Base-by-base conservation (phyloP, 2,329 filamentous ascomycete species). In the Pestalotiopsis sp. region DNA sequence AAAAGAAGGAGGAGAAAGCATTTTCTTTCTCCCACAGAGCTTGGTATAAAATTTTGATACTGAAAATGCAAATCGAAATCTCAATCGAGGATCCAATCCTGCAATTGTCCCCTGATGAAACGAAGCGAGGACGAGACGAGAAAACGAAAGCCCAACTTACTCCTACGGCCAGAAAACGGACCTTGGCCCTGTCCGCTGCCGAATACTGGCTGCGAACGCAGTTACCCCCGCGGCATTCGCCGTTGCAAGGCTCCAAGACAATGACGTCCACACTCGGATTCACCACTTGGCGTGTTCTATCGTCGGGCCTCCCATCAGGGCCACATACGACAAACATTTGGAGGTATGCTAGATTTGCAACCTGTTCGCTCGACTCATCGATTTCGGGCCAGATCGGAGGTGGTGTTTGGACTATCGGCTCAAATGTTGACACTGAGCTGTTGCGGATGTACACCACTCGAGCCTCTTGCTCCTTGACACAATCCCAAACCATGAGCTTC, bases 391-490 rank as follows among this genome's bases (percentile, higher is more conserved):
- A 79, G 9, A 61, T 58, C 6, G 76, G 75, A 14, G 57, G 57
- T 23, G 67, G 69, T 36, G 74, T 78, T 41, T 78, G 75, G 25
- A 75, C 64, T 52, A 71, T 55, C 57, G 52, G 27, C 6, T 38
- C 60, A 13, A 64, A 68, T 5, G 58, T 4, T 7, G 58, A 6
- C 7, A 72, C 72, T n/a, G 64, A 68, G 63, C 75, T 71, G 62
- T 79, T 79, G 62, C 74, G 72, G 41, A 79, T 71, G 60, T 79
- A 79, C 2, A 72, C 65, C 13, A 76, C 52, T 25, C 77, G 74
- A 13, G 76, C 73, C 12, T 69, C 65, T 7, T 76, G 68, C 2
- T 36, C 31, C 31, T 9, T 36, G 9, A 74, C 74, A 13, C 72
- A 72, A 67, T 78, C 75, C 76, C 76, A 79, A 17, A 78, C 69